These are phyloP conservation scores for Cercospora sojina DNA, from an alignment of 2,329 filamentous ascomycete genomes.

Conservation along the genomic window DNA sequence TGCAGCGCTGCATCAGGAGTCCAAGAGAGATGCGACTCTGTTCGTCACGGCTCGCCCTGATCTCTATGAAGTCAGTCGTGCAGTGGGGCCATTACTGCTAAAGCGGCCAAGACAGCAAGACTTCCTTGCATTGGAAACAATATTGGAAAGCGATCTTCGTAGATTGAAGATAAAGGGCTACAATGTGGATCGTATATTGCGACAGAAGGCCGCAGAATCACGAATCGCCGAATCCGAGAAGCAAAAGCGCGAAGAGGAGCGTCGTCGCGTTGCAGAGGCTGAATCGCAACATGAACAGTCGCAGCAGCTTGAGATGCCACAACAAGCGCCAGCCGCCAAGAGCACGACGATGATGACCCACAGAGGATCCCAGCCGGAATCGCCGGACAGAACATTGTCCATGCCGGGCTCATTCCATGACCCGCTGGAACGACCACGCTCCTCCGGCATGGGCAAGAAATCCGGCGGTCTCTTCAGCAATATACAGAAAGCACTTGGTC, in stretches of 20 bases:
- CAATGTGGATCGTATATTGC: constrained; percentile 92
- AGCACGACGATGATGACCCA: constrained; percentile 1
- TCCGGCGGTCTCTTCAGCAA: constrained; percentile 64
- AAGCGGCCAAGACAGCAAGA: constrained; percentile 83
- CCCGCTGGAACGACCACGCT: constrained; percentile 53
- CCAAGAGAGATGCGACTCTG: constrained; percentile 61
- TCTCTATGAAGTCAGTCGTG: constrained; percentile 88
- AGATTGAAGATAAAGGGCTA: constrained; percentile 85
- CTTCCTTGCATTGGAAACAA: constrained; percentile 84
- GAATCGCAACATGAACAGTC: constrained; percentile 22
- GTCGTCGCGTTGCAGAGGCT: constrained; percentile 47
- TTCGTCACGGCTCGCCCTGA: constrained; percentile 76
- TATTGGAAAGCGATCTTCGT: constrained; percentile 79
- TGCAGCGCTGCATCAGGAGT: constrained; percentile 63
- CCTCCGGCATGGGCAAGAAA: constrained; percentile 40
- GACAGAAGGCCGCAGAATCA: constrained; percentile 82
- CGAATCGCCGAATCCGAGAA: constrained; percentile 81
- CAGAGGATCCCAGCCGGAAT: constrained; percentile 21
- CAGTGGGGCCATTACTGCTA: constrained; percentile 77
- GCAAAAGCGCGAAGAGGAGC: constrained; percentile 62
- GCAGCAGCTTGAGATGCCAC: constrained; percentile 7
- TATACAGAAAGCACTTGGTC: constrained; percentile 57
- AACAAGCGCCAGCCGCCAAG: constrained; percentile 22
- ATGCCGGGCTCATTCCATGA: constrained; percentile 76
- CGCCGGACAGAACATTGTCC: constrained; percentile 37